Conservation (phyloP, 2,329 filamentous ascomycete species). For the Phoma sp. region DNA sequence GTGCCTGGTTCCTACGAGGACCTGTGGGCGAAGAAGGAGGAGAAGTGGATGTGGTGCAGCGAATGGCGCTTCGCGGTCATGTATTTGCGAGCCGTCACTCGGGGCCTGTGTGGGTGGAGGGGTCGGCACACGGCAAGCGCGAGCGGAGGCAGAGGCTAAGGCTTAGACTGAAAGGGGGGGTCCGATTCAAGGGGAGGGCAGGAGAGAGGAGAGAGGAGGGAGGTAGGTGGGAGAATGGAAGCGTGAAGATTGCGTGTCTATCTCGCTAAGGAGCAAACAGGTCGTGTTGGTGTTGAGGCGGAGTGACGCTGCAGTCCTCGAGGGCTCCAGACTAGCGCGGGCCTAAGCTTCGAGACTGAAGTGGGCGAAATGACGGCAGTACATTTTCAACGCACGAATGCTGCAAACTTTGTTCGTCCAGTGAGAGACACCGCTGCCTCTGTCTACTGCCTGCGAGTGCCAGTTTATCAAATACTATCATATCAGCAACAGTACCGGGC, state of each 20-base stretch:
- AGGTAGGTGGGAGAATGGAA: background rate
- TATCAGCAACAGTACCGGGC: too few relatives aligned
- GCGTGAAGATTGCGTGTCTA: background rate
- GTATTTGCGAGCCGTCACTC: conserved; percentile 40
- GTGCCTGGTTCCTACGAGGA: conserved; percentile 42
- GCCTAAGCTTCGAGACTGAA: conserved; percentile 20
- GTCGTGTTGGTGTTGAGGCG: conserved; percentile 27
- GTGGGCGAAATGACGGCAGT: conserved; percentile 20
- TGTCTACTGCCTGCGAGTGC: too few relatives aligned
- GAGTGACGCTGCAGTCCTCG: conserved; percentile 13
- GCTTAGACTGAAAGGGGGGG: background rate
- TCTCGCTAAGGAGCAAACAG: conserved; percentile 27
- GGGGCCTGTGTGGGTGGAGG: conserved; percentile 33
- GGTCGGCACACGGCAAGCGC: conserved; percentile 21
- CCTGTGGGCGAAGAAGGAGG: conserved; percentile 28
- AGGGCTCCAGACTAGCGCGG: conserved; percentile 14
- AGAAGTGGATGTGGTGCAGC: conserved; percentile 29
- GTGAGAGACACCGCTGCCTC: too few relatives aligned
- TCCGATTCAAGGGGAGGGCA: conserved; percentile 3
- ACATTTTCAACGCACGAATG: conserved; percentile 17
- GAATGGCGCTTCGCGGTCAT: conserved; percentile 36
- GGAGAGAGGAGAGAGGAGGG: conserved; percentile 3
- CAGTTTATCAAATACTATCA: too few relatives aligned
- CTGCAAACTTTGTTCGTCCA: too few relatives aligned
- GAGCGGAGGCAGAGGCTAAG: conserved; percentile 6